Evolutionary conservation across 371 early-diverging fungal genomes (phyloP), one percentile per base, ranked within the genome.

Genomic region (Mycotypha africana): DNA sequence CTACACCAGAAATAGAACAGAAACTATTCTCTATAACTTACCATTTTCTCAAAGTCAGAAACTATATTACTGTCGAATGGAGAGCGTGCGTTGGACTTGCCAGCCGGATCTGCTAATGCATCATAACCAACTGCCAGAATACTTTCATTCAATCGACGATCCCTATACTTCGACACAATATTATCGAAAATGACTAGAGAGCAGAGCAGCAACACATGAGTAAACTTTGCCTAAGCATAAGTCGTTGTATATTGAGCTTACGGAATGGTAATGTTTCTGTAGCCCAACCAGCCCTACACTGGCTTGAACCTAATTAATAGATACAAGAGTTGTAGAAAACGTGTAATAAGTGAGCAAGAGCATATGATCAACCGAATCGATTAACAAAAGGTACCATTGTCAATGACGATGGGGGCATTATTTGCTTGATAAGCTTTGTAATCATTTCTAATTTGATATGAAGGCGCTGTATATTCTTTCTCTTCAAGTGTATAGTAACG

Each of bases 231-330:
- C n/a, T n/a, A n/a, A n/a, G n/a, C n/a, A n/a, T n/a, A n/a, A n/a
- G n/a, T n/a, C n/a, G n/a, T n/a, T n/a, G n/a, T n/a, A n/a, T n/a
- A 9, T 19, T 16, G 17, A 12, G 30, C 72, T 46, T 77, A 88
- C 88, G 49, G 42, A 78, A 52, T 7, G 88, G 88, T 9, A 48
- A 47, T 2, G 54, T 48, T 44, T 88, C 87, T 1, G 67, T 67
- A 8, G 88, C 83, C 91, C 91, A 92, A 15, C 93, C 93, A 21
- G 88, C 91, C 49, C 88, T 73, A 49, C 88, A 86, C 46, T 79
- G 79, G 43, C 78, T 75, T 14, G 89, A 87, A 20, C 93, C 90
- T 79, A 24, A 47, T 17, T n/a, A 16, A 38, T 11, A 15, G 7
- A n/a, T n/a, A 2, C 21, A 45, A 2, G n/a, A 1, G 8, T 5